Evolutionary conservation across 768 basidiomycete genomes (phyloP).

Genomic region (Galerina sulciceps): DNA sequence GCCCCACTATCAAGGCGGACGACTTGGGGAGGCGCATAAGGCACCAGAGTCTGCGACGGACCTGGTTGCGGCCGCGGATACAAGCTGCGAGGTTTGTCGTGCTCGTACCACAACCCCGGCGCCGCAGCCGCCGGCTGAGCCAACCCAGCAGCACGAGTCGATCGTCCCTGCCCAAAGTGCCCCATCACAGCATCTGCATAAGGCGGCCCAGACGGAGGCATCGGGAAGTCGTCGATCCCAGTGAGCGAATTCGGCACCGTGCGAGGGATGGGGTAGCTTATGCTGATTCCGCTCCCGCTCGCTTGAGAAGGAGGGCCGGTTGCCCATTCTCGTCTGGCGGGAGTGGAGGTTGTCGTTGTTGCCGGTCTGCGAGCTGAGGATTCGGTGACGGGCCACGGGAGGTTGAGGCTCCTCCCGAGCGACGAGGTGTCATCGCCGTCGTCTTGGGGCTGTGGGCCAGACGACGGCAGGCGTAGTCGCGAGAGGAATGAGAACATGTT

Average conservation of each 20-base stretch:
- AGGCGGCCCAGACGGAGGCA: slow-evolving; percentile 7
- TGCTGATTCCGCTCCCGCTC: slow-evolving; percentile 22
- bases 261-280: slow-evolving; percentile 39
- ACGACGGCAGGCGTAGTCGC: slow-evolving; percentile 20
- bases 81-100: slow-evolving; percentile 15
- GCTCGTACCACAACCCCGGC: slow-evolving; percentile 16
- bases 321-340: slow-evolving; percentile 16
- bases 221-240: slow-evolving; percentile 27
- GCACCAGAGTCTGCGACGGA: neutral
- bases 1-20: slow-evolving; percentile 23
- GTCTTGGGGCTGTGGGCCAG: slow-evolving; percentile 8
- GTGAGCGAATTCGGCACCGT: slow-evolving; percentile 36
- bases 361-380: slow-evolving; percentile 16
- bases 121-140: too few relatives aligned
- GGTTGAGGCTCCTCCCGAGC: slow-evolving; percentile 20
- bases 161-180: slow-evolving; percentile 22
- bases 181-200: neutral
- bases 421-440: slow-evolving; percentile 22
- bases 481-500: slow-evolving; percentile 25
- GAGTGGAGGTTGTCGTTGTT: neutral
- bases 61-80: neutral
- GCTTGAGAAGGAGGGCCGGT: slow-evolving; percentile 1
- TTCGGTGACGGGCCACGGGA: slow-evolving; percentile 33
- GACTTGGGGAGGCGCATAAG: slow-evolving; percentile 22
- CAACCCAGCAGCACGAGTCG: slow-evolving; percentile 8